Evolutionary conservation across 75 land plant genomes (phyloP).

Genomic region (Picea sitchensis): DNA sequence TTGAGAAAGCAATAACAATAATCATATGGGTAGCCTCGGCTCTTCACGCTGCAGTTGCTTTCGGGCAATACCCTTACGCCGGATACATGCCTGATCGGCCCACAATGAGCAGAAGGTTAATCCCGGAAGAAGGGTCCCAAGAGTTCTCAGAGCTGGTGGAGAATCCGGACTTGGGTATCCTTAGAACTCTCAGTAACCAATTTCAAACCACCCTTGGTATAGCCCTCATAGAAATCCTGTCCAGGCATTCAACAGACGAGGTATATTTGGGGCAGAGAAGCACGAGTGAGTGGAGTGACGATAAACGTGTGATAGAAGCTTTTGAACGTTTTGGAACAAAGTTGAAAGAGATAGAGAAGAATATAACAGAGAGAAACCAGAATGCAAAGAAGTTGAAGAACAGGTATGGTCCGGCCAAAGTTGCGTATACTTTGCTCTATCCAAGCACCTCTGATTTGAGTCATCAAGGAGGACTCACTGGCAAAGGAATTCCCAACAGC

Average conservation of each 20-base stretch:
- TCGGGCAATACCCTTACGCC: slow-evolving; percentile 63
- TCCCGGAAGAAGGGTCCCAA: slow-evolving; percentile 38
- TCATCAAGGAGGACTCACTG: background rate
- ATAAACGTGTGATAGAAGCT: background rate
- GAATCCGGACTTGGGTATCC: background rate
- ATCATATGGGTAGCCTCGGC: slow-evolving; percentile 39
- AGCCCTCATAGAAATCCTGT: slow-evolving; percentile 49
- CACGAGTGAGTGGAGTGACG: slow-evolving; percentile 19
- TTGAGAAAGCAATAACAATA: slow-evolving; percentile 31
- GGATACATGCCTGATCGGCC: slow-evolving; percentile 72
- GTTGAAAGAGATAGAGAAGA: background rate
- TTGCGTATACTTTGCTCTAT: background rate
- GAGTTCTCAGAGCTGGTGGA: too few species aligned
- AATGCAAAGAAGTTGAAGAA: background rate
- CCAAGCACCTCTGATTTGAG: background rate
- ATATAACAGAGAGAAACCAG: background rate
- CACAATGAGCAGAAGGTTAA: slow-evolving; percentile 49
- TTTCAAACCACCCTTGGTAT: background rate
- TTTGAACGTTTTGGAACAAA: background rate
- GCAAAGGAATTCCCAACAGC: background rate
- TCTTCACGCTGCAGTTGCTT: slow-evolving; percentile 44
- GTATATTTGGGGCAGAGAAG: slow-evolving; percentile 62
- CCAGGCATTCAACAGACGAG: slow-evolving; percentile 77
- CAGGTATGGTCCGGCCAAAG: background rate
- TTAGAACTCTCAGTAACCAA: background rate